These are phyloP conservation scores for Apiotrichum sp. DNA, from an alignment of 1,284 basidiomycete genomes.

Conservation along the genomic window DNA sequence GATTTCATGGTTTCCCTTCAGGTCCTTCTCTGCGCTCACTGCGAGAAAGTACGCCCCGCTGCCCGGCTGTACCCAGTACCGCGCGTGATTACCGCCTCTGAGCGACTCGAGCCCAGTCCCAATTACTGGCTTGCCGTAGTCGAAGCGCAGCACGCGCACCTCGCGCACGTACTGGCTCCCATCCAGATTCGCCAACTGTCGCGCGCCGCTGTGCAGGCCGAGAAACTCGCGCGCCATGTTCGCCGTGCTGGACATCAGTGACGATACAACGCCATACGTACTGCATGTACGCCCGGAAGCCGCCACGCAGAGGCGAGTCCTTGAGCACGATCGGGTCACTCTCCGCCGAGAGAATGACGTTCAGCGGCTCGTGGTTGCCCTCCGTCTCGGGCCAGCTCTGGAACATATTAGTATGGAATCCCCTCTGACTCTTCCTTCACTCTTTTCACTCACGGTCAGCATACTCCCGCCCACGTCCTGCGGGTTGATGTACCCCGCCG, in stretches of 20 bases:
- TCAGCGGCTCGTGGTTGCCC: slow-evolving; percentile 71
- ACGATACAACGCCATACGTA: slow-evolving; percentile 38
- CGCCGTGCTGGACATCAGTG: slow-evolving; percentile 21
- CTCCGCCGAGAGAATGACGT: slow-evolving; percentile 73
- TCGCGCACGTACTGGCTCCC: slow-evolving; percentile 69
- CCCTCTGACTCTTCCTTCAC: not conserved
- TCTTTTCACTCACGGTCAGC: slow-evolving; percentile 7
- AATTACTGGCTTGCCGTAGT: slow-evolving; percentile 67
- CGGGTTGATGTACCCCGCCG: slow-evolving; percentile 5
- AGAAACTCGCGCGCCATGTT: slow-evolving; percentile 61
- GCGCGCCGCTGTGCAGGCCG: slow-evolving; percentile 65
- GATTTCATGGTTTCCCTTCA: slow-evolving; percentile 57
- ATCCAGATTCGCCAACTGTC: slow-evolving; percentile 74
- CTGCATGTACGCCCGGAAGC: slow-evolving; percentile 72
- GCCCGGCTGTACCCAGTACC: slow-evolving; percentile 81
- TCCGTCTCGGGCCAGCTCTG: not conserved
- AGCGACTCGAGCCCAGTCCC: slow-evolving; percentile 81
- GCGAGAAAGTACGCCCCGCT: slow-evolving; percentile 73
- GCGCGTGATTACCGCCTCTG: slow-evolving; percentile 80
- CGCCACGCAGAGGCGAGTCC: slow-evolving; percentile 59
- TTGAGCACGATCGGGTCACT: slow-evolving; percentile 69
- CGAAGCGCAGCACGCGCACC: slow-evolving; percentile 69
- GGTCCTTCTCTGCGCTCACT: slow-evolving; percentile 64
- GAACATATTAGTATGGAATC: not conserved
- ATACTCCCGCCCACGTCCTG: slow-evolving; percentile 6